These are phyloP conservation scores for Parmelia sp. DNA, from an alignment of 495 filamentous ascomycete genomes.

Conservation along the genomic window DNA sequence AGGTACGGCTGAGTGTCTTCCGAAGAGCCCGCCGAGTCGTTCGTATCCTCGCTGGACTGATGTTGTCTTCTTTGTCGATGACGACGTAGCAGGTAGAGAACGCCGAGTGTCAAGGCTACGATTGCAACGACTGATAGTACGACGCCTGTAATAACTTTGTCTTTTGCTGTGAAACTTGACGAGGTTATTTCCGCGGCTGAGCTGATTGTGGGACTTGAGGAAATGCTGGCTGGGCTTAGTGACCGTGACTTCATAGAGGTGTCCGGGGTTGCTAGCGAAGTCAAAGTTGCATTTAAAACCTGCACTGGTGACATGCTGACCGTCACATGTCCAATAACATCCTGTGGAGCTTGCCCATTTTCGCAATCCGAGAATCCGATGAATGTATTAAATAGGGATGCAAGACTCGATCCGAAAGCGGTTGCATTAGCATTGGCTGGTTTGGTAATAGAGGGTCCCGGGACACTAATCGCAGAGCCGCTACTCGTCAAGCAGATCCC, in stretches of 20 bases:
- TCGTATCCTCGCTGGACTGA: neutral
- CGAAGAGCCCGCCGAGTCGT: neutral
- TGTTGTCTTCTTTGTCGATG: neutral
- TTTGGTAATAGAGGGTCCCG: neutral
- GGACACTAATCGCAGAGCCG: neutral
- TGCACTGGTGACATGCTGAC: too few relatives aligned
- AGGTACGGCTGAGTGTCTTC: slow-evolving; percentile 8
- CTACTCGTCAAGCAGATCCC: neutral
- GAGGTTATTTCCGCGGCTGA: neutral
- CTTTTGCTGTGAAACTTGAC: neutral
- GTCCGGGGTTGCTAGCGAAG: neutral
- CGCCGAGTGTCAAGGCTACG: too few relatives aligned
- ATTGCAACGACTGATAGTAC: neutral
- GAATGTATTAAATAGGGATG: neutral
- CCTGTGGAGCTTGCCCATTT: neutral
- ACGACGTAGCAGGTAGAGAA: neutral
- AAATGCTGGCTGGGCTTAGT: too few relatives aligned
- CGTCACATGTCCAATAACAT: too few relatives aligned
- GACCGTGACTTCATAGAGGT: neutral
- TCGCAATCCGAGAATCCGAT: neutral
- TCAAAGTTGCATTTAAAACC: neutral
- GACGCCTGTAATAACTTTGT: neutral
- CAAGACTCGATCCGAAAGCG: neutral
- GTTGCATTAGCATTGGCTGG: neutral
- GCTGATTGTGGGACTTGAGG: too few relatives aligned